phyloP scores from a whole-genome alignment of 441 rosid species.

The Heliophila coronopifolia region DNA sequence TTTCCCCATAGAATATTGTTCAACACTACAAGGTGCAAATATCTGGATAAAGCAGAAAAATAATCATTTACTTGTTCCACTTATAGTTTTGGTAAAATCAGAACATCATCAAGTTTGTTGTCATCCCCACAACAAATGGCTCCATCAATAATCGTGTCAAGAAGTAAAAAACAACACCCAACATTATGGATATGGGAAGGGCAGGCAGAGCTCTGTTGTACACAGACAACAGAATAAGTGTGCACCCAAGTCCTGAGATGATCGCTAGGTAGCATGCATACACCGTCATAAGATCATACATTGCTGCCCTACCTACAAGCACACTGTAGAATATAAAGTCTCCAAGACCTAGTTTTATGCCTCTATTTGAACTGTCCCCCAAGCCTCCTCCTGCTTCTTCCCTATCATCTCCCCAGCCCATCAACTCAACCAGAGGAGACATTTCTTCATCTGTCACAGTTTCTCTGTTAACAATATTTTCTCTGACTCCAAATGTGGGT shows the following conservation, averaged over 20 bases:
- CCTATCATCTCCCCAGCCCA: slow-evolving; percentile 37
- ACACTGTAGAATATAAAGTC: slow-evolving; percentile 97
- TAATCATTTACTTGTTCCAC: slow-evolving; percentile 20
- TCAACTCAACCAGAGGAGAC: slow-evolving; percentile 70
- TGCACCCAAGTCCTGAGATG: slow-evolving; percentile 92
- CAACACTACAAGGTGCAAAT: not conserved
- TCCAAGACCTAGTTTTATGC: slow-evolving; percentile 91
- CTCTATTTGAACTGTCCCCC: slow-evolving; percentile 36
- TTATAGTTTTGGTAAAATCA: slow-evolving; percentile 24
- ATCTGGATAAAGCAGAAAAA: not conserved
- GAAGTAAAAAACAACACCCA: slow-evolving; percentile 85
- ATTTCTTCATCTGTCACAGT: slow-evolving; percentile 48
- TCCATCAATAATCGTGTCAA: slow-evolving; percentile 86
- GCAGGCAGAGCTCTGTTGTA: slow-evolving; percentile 79
- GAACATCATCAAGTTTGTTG: slow-evolving; percentile 81
- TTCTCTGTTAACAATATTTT: slow-evolving; percentile 30
- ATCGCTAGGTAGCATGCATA: slow-evolving; percentile 95
- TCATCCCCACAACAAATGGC: slow-evolving; percentile 73
- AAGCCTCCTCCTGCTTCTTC: slow-evolving; percentile 36
- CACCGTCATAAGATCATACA: slow-evolving; percentile 96
- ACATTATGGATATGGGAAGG: slow-evolving; percentile 78
- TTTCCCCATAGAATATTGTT: not conserved
- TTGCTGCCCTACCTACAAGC: slow-evolving; percentile 95
- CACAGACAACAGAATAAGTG: slow-evolving; percentile 81
- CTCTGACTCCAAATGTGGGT: slow-evolving; percentile 32